Evolutionary conservation across 345 rosid species (phyloP).

Genomic region (Boechera retrofracta): DNA sequence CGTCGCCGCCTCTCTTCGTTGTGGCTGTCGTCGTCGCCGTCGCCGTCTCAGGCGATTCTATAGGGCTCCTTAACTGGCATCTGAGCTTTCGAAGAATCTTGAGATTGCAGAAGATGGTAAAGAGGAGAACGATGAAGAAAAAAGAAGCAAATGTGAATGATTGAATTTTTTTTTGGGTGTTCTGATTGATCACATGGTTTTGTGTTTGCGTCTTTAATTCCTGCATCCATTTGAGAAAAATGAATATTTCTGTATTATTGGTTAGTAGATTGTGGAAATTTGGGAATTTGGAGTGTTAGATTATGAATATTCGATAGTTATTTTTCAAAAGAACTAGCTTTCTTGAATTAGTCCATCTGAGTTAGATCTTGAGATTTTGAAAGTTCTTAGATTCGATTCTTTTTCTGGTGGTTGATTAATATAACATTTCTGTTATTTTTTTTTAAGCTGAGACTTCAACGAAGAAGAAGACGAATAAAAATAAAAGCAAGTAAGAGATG

Average conservation of each 20-base stretch:
- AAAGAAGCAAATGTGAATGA: slow-evolving; percentile 57
- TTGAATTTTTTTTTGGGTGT: neutral
- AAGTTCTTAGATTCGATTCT: neutral
- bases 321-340: slow-evolving; percentile 7
- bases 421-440: neutral
- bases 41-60: too few species aligned
- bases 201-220: too few species aligned
- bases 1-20: too few species aligned
- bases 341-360: slow-evolving; percentile 20
- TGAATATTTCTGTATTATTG: slow-evolving; percentile 6
- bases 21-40: too few species aligned
- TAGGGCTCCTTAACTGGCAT: neutral
- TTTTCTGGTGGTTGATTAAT: slow-evolving; percentile 23
- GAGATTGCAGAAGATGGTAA: slow-evolving; percentile 49
- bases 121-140: slow-evolving; percentile 59
- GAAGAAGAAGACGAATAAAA: slow-evolving; percentile 96
- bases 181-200: slow-evolving; percentile 7
- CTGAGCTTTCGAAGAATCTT: slow-evolving; percentile 43
- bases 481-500: slow-evolving; percentile 84
- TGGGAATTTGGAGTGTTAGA: neutral
- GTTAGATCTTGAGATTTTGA: slow-evolving; percentile 5
- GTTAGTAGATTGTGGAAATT: neutral
- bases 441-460: slow-evolving; percentile 55
- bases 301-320: neutral
- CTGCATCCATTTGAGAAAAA: neutral